Percentiles rank a stretch among this genome's conserved stretches.
These are phyloP conservation scores for Pseudonectria foliicola DNA, from an alignment of 2,329 filamentous ascomycete genomes.

Conservation along the genomic window DNA sequence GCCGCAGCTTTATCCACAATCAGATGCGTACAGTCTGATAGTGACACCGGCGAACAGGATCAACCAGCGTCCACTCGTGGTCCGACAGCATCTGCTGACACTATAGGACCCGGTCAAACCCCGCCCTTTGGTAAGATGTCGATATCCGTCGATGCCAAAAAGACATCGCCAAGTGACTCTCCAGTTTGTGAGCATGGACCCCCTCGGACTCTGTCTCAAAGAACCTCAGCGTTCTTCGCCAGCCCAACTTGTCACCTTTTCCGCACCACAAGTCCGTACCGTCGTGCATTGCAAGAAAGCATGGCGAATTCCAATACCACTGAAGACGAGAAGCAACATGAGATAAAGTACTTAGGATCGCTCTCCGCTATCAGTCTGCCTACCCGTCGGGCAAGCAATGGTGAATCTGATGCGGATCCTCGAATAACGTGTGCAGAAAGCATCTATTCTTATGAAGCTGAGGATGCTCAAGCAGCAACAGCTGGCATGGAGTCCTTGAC, in stretches of 20 bases:
- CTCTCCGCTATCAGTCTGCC: conserved; percentile 34
- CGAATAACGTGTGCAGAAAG: conserved; percentile 39
- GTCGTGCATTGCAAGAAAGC: conserved; percentile 41
- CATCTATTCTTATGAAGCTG: conserved; percentile 35
- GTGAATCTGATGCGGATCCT: conserved; percentile 32
- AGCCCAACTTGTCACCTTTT: conserved; percentile 46
- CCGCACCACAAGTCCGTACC: conserved; percentile 48
- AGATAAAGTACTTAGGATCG: conserved; percentile 33
- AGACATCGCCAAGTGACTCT: not conserved
- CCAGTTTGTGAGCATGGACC: conserved; percentile 8
- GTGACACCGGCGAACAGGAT: conserved; percentile 20
- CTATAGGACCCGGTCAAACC: no score
- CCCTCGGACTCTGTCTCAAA: conserved; percentile 29
- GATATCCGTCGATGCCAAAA: not conserved
- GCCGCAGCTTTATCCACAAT: conserved; percentile 23
- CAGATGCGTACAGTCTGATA: conserved; percentile 26
- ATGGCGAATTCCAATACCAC: conserved; percentile 32
- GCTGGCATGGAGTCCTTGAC: not conserved
- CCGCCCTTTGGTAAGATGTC: not conserved
- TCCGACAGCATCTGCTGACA: no score
- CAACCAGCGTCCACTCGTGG: not conserved
- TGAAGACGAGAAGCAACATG: conserved; percentile 17
- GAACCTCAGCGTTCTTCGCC: conserved; percentile 44
- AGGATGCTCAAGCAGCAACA: conserved; percentile 11
- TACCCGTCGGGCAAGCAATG: conserved; percentile 31